Conservation (phyloP, 2,329 filamentous ascomycete genomes). For the Didymellaceae sp. region DNA sequence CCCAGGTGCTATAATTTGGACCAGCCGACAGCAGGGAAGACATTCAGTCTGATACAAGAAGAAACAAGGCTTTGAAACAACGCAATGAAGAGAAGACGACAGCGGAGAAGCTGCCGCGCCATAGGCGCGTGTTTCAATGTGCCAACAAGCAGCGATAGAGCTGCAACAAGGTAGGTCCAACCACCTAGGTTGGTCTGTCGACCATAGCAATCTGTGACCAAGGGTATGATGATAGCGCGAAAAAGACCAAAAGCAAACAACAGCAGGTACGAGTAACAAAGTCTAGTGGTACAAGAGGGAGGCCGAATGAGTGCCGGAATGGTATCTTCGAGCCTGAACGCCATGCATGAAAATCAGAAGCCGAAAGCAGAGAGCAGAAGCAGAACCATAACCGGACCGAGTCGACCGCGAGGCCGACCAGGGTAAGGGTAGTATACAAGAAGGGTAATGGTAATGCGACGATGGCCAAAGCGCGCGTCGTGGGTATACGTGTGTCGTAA, state of each 20-base stretch:
- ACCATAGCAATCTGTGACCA: constrained; percentile 19
- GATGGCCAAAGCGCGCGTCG: constrained; percentile 6
- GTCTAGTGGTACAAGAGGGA: constrained; percentile 40
- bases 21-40: constrained; percentile 29
- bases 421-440: constrained; percentile 42
- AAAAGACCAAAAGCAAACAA: constrained; percentile 15
- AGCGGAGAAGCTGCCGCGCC: constrained; percentile 31
- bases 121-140: constrained; percentile 32
- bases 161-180: constrained; percentile 12
- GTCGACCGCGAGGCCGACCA: constrained; percentile 29
- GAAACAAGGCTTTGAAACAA: constrained; percentile 20
- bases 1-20: constrained; percentile 36
- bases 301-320: constrained; percentile 44
- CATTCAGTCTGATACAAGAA: constrained; percentile 20
- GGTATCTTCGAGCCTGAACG: constrained; percentile 36
- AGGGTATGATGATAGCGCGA: constrained; percentile 20
- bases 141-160: constrained; percentile 8
- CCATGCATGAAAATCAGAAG: constrained; percentile 25
- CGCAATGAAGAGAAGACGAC: constrained; percentile 18
- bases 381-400: constrained; percentile 24
- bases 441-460: constrained; percentile 25
- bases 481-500: constrained; percentile 19
- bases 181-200: constrained; percentile 16
- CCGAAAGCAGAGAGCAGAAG: constrained; percentile 13
- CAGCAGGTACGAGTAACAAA: constrained; percentile 10